Base-by-base conservation (phyloP, 768 basidiomycete species). In the Leccinum uliginosum region DNA sequence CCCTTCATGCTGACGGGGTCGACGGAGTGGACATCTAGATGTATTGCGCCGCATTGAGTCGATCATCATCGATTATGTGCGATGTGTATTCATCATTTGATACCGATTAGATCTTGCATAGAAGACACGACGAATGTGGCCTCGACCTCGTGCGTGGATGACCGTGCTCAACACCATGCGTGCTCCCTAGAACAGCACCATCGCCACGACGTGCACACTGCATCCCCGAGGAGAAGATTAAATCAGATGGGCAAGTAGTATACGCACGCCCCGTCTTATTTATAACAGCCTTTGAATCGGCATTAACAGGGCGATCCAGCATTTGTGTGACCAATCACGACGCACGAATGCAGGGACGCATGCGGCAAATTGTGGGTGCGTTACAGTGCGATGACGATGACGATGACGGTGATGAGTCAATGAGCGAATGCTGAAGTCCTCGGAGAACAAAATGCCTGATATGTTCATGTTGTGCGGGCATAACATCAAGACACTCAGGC, bases 381-480 rank as follows among this genome's bases (percentile, higher is more conserved):
- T 27, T 49, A 32, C n/a, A 46, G 32, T 26, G 23, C 17, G 40
- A 56, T 46, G 15, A 32, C 12, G 30, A 4, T 1, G 23, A 12
- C 5, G 27, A 46, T 21, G 26, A 6, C 34, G 34, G 14, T 23
- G 30, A 48, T 24, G 12, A n/a, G n/a, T 11, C 2, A 1, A 38
- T 27, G 19, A 11, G 21, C 11, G 19, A 43, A 11, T 12, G 11
- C 40, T 12, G 12, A 47, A 32, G 40, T 60, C 63, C 63, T 65
- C 63, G 60, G 63, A 55, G 53, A 53, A 51, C 30, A 9, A 23
- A 23, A 34, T 11, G 46, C 11, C 23, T 11, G 49, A 32, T 19
- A 23, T 58, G 32, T 57, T 52, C 29, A 19, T 17, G 38, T 43
- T 17, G 26, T 8, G 8, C 29, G 19, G 38, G 49, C 23, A 35